These are phyloP conservation scores for Cucurbita ficifolia DNA, from an alignment of 306 rosid species.

Conservation along the genomic window DNA sequence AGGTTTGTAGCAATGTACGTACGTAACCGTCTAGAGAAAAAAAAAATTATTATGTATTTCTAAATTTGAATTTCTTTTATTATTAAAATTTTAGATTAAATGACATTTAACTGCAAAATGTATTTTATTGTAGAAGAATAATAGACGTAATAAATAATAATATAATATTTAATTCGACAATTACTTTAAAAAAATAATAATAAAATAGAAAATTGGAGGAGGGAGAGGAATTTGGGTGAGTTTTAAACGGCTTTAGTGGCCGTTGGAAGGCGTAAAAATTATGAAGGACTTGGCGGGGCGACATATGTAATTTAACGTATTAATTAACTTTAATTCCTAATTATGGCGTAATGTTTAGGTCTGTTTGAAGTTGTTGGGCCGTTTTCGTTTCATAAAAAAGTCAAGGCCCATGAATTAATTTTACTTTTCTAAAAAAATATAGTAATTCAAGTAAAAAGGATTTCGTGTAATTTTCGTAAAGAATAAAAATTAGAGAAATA, in stretches of 20 bases:
- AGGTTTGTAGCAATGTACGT: constrained; percentile 3
- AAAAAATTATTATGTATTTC: background rate
- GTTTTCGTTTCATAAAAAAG: background rate
- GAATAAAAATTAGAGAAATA: background rate
- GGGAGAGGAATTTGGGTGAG: background rate
- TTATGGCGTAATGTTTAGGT: background rate
- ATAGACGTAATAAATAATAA: background rate
- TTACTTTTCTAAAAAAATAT: no score
- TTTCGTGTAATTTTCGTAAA: no score
- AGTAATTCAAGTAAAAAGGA: no score
- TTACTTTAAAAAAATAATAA: background rate
- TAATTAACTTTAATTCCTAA: background rate
- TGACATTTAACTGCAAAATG: background rate
- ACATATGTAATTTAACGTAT: background rate
- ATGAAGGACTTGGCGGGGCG: background rate
- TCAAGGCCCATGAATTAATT: background rate
- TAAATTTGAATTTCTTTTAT: background rate
- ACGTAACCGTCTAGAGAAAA: background rate
- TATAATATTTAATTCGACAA: background rate
- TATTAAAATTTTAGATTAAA: background rate
- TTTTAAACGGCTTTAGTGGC: background rate
- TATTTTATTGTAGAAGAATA: background rate
- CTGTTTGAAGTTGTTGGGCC: background rate
- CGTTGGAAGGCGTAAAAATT: background rate
- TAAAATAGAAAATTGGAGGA: background rate